A percentile compares a stretch with the other conserved stretches of the same genome.
Conservation (phyloP, 352 stramenopile species). For the Phytophthora hibernalis region DNA sequence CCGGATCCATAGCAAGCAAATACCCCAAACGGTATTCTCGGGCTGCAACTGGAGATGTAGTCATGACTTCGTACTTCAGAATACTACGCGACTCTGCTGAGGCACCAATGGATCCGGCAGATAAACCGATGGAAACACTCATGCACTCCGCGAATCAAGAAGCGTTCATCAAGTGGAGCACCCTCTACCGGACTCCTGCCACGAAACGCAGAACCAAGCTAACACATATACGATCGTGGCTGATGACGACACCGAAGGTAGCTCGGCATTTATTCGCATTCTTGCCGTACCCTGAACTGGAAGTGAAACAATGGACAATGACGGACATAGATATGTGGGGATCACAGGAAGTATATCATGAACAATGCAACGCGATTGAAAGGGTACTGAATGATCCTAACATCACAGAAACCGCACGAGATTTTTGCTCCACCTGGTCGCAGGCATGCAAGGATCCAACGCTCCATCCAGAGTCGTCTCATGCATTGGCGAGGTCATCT, state of each 20-base stretch:
- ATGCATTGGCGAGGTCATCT: too few species aligned
- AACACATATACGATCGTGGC: not conserved
- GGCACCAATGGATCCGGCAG: not conserved
- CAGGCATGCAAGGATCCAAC: too few species aligned
- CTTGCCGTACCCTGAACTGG: constrained; percentile 3
- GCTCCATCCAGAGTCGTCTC: too few species aligned
- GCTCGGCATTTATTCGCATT: not conserved
- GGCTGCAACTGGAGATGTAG: not conserved
- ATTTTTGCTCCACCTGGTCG: too few species aligned
- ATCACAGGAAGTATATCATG: not conserved
- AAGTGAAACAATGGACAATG: not conserved
- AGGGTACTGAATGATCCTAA: not conserved
- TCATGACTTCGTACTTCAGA: not conserved
- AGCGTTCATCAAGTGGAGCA: constrained; percentile 3
- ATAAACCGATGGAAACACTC: not conserved
- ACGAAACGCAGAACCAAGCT: not conserved
- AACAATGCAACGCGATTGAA: not conserved
- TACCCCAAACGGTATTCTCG: too few species aligned
- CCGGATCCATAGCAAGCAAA: too few species aligned
- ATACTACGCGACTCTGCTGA: not conserved
- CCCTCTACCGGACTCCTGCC: not conserved
- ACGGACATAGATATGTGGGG: not conserved
- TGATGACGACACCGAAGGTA: not conserved
- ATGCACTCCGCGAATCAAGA: not conserved
- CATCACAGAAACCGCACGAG: too few species aligned